A percentile compares a stretch with the other conserved stretches of the same genome.
Evolutionary conservation across 2,329 filamentous ascomycete species (phyloP).

Genomic region (Verticillium nonalfalfae): DNA sequence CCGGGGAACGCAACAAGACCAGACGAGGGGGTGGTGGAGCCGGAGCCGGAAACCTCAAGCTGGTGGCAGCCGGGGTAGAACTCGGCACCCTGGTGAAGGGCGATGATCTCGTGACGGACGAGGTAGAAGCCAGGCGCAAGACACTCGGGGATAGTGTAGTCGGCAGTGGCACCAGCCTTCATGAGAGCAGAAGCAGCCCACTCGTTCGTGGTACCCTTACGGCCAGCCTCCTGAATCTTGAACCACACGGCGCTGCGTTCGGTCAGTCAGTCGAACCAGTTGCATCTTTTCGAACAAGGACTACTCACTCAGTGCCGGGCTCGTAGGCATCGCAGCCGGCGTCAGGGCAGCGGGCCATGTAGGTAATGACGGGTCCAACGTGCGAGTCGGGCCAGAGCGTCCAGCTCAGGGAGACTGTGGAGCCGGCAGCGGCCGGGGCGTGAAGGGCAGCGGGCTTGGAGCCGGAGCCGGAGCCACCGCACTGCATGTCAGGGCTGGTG

Average conservation of each 20-base stretch:
- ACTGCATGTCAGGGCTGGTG: slow-evolving; percentile 47
- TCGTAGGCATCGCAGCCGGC: slow-evolving; percentile 41
- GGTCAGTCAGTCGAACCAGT: slow-evolving; percentile 11
- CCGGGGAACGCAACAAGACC: slow-evolving; percentile 40
- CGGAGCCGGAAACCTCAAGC: slow-evolving; percentile 39
- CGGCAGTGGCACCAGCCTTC: slow-evolving; percentile 29
- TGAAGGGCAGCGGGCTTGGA: slow-evolving; percentile 47
- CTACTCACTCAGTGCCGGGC: slow-evolving; percentile 33
- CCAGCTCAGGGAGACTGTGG: slow-evolving; percentile 47
- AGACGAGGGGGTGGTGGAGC: slow-evolving; percentile 25
- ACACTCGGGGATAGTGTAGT: slow-evolving; percentile 43
- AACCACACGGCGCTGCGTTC: slow-evolving; percentile 40
- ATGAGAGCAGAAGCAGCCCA: slow-evolving; percentile 43
- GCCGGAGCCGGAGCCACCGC: slow-evolving; percentile 42
- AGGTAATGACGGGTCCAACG: slow-evolving; percentile 49
- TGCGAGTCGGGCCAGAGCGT: slow-evolving; percentile 45
- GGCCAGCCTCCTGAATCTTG: slow-evolving; percentile 44
- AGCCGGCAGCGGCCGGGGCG: slow-evolving; percentile 46
- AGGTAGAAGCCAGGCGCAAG: slow-evolving; percentile 43
- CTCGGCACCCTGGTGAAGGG: slow-evolving; percentile 44
- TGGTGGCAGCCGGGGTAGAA: slow-evolving; percentile 50
- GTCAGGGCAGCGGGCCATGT: slow-evolving; percentile 53
- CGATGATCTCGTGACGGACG: slow-evolving; percentile 46
- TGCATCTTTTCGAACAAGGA: too few species aligned
- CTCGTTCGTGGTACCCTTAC: slow-evolving; percentile 37